Evolutionary conservation across 768 basidiomycete species (phyloP).

Genomic region (Leccinum ochraceum): DNA sequence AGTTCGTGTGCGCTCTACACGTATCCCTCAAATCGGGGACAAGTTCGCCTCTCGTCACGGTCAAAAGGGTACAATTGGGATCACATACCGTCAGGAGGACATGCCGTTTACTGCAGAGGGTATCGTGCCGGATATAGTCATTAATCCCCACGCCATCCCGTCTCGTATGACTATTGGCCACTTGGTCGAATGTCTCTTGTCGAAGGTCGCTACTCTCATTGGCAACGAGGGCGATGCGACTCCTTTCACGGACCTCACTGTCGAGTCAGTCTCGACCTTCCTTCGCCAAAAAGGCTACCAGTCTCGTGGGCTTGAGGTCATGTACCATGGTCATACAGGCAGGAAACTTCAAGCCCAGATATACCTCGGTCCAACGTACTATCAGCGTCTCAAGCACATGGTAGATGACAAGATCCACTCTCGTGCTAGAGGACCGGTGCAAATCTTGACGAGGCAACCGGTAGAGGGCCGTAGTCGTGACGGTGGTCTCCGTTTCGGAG

Average conservation of each 20-base stretch:
- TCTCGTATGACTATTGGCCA: conserved; percentile 99
- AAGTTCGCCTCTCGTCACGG: conserved; percentile 99
- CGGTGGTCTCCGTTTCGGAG: conserved; percentile 98
- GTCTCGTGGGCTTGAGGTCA: conserved; percentile 94
- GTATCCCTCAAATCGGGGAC: conserved; percentile 97
- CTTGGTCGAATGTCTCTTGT: conserved; percentile 96
- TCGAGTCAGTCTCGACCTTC: conserved; percentile 95
- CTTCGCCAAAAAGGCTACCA: conserved; percentile 92
- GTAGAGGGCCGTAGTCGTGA: conserved; percentile 99
- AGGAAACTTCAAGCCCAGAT: conserved; percentile 97
- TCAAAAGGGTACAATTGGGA: conserved; percentile 99
- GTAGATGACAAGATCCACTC: conserved; percentile 99
- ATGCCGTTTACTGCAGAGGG: conserved; percentile 99
- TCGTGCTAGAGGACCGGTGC: conserved; percentile 93
- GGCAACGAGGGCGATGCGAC: conserved; percentile 99
- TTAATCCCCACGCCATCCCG: conserved; percentile 99
- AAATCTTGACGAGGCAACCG: conserved; percentile 95
- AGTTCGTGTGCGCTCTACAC: conserved; percentile 92
- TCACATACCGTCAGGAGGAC: conserved; percentile 99
- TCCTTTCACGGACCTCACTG: conserved; percentile 97
- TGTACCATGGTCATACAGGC: conserved; percentile 99
- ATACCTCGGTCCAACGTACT: conserved; percentile 98
- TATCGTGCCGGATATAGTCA: conserved; percentile 95
- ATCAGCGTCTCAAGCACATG: conserved; percentile 99
- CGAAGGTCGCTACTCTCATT: conserved; percentile 93